phyloP scores from a whole-genome alignment of 768 basidiomycete genomes.

The Russula griseocarnosa region DNA sequence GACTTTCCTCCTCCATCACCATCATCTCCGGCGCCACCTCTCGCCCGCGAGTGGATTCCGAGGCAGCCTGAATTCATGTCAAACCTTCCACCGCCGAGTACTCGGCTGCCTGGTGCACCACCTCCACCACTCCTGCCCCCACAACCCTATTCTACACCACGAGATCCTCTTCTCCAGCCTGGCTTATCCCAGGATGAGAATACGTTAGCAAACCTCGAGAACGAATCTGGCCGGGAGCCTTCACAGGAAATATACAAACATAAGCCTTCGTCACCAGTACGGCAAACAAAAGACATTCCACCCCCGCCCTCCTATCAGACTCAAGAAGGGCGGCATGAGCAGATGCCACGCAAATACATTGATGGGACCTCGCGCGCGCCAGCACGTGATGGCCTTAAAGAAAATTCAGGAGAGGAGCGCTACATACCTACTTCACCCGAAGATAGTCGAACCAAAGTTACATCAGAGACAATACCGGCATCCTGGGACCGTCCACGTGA shows the following conservation, averaged over 20 bases:
- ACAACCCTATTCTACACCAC: background rate
- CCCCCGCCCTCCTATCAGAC: background rate
- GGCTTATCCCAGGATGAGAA: constrained; percentile 4
- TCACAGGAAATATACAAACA: background rate
- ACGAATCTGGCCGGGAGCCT: background rate
- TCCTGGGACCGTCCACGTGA: constrained; percentile 25
- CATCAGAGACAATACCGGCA: constrained; percentile 7
- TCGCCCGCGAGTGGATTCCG: constrained; percentile 15
- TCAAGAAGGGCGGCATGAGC: constrained; percentile 9
- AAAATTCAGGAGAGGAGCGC: constrained; percentile 11
- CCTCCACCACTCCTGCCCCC: constrained; percentile 17
- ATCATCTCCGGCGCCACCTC: background rate
- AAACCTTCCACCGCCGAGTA: constrained; percentile 22
- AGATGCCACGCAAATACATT: background rate
- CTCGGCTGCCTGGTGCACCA: constrained; percentile 21
- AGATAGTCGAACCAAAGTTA: background rate
- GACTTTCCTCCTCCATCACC: background rate
- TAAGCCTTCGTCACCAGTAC: constrained; percentile 1
- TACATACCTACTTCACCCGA: background rate
- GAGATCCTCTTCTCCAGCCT: background rate
- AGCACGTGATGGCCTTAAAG: background rate
- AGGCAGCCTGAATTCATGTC: constrained; percentile 14
- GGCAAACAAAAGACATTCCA: background rate
- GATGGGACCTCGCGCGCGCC: background rate
- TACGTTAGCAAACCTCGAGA: constrained; percentile 1